These are phyloP conservation scores for Calonectria pseudoreteaudii DNA, from an alignment of 2,329 filamentous ascomycete genomes.

Conservation along the genomic window DNA sequence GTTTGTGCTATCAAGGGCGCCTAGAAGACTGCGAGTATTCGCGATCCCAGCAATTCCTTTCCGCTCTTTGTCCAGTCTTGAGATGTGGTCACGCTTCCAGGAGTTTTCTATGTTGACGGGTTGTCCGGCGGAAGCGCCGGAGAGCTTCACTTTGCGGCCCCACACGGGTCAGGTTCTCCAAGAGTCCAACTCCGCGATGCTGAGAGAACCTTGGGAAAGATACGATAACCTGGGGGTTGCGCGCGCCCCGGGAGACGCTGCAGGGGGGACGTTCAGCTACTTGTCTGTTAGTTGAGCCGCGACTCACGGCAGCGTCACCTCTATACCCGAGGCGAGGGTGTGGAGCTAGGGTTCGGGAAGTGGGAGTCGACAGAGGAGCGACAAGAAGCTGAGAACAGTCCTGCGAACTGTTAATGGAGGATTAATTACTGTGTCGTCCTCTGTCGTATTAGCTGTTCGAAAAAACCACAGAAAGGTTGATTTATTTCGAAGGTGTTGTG, in stretches of 20 bases:
- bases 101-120: conserved; percentile 36
- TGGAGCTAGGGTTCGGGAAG: conserved; percentile 36
- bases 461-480: background rate
- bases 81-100: conserved; percentile 32
- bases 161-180: conserved; percentile 28
- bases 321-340: conserved; percentile 28
- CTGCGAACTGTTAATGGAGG: background rate
- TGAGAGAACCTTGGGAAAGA: conserved; percentile 13
- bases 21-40: background rate
- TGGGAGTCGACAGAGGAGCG: conserved; percentile 11
- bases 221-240: conserved; percentile 16
- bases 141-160: conserved; percentile 37
- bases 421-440: background rate
- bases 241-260: conserved; percentile 18
- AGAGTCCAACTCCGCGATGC: conserved; percentile 2
- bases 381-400: conserved; percentile 2
- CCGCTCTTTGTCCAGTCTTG: conserved; percentile 24
- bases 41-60: conserved; percentile 1
- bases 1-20: background rate
- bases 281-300: conserved; percentile 40
- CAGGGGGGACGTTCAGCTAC: conserved; percentile 30
- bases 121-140: conserved; percentile 40
- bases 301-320: conserved; percentile 29
- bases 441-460: background rate
- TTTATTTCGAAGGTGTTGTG: conserved; percentile 10